phyloP scores from a whole-genome alignment of 257 asterid species.

The Oldenlandia corymbosa region DNA sequence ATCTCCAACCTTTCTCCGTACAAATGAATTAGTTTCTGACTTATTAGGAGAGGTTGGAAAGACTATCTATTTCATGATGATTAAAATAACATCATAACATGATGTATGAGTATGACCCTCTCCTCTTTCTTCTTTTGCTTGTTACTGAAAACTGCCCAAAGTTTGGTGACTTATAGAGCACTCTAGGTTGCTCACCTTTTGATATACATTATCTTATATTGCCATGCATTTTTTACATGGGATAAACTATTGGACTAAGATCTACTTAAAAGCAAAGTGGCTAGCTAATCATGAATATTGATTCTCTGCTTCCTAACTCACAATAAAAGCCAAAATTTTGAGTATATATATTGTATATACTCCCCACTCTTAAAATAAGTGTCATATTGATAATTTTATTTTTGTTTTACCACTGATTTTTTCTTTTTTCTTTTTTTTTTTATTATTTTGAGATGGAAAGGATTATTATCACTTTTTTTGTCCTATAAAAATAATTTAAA shows the following conservation, averaged over 20 bases:
- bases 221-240: not conserved
- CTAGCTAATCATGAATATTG: not conserved
- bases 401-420: no score
- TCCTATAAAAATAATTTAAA: no score
- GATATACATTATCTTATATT: not conserved
- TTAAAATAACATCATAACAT: not conserved
- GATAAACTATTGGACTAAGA: conserved; percentile 1
- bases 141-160: conserved; percentile 15
- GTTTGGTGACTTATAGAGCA: conserved; percentile 27
- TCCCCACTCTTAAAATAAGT: no score
- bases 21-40: conserved; percentile 20
- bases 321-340: no score
- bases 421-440: no score
- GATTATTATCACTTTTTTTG: no score
- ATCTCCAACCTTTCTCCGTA: no score
- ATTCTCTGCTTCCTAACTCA: no score
- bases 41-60: conserved; percentile 8
- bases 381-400: no score
- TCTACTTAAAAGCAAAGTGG: conserved; percentile 13
- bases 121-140: conserved; percentile 38
- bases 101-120: not conserved
- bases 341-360: no score
- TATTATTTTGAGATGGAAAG: no score
- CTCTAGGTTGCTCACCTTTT: conserved; percentile 14
- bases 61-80: conserved; percentile 16